These are phyloP conservation scores for Cercospora zeina DNA, from an alignment of 2,329 filamentous ascomycete species.

Conservation along the genomic window DNA sequence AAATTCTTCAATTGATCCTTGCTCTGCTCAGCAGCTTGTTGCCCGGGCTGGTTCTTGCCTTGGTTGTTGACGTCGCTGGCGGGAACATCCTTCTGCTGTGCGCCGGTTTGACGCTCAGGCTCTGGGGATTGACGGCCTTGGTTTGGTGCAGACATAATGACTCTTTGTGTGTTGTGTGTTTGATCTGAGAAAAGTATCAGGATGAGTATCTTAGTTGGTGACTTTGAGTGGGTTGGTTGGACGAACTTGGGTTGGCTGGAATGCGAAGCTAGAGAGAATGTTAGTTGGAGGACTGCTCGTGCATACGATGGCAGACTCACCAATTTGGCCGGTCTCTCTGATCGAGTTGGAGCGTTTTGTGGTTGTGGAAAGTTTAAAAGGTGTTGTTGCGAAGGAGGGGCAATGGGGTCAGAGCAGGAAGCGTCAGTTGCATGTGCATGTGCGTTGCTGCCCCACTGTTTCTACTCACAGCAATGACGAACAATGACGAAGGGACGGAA, in stretches of 20 bases:
- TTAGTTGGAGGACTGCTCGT: neutral
- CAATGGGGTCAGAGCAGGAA: slow-evolving; percentile 6
- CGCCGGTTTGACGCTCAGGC: slow-evolving; percentile 65
- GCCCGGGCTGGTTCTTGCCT: slow-evolving; percentile 38
- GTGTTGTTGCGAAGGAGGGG: slow-evolving; percentile 14
- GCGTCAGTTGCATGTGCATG: slow-evolving; percentile 1
- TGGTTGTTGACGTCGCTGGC: slow-evolving; percentile 49
- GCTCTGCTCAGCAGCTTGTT: slow-evolving; percentile 54
- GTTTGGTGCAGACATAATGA: slow-evolving; percentile 64
- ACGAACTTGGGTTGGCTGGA: neutral
- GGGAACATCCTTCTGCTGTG: slow-evolving; percentile 60
- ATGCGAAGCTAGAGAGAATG: neutral
- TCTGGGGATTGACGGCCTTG: slow-evolving; percentile 73
- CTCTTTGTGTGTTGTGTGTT: neutral
- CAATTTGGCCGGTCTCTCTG: neutral
- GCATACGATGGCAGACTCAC: neutral
- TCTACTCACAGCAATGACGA: slow-evolving; percentile 10
- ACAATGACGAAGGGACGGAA: neutral
- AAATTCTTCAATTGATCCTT: slow-evolving; percentile 58
- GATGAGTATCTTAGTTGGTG: neutral
- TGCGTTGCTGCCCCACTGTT: slow-evolving; percentile 1
- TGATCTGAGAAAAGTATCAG: neutral
- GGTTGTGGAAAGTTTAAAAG: slow-evolving; percentile 1
- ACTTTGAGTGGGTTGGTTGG: neutral
- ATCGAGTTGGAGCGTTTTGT: neutral